phyloP scores from a whole-genome alignment of 2,329 filamentous ascomycete species.

The Diplodia mutila region DNA sequence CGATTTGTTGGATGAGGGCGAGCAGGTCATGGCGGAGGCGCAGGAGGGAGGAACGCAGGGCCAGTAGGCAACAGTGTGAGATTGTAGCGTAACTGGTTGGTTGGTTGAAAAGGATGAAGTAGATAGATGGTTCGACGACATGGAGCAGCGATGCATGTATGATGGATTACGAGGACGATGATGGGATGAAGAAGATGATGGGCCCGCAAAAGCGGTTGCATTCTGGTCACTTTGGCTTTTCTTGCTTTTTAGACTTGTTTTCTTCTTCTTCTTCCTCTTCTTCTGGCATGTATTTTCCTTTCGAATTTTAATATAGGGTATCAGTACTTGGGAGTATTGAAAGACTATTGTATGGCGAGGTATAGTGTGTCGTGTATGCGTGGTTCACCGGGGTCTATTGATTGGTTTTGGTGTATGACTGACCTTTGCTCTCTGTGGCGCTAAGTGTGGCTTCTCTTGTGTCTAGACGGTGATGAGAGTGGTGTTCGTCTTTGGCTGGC shows the following conservation, averaged over 20 bases:
- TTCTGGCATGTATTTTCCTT: background rate
- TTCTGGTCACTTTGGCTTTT: too few species aligned
- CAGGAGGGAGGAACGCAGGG: background rate
- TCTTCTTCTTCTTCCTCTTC: too few species aligned
- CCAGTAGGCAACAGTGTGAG: background rate
- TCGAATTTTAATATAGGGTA: background rate
- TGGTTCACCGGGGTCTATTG: background rate
- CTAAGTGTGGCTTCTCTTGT: background rate
- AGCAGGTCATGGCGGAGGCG: conserved; percentile 78
- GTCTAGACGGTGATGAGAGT: background rate
- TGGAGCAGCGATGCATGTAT: background rate
- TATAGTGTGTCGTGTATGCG: background rate
- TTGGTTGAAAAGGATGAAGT: background rate
- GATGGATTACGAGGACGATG: too few species aligned
- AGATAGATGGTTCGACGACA: background rate
- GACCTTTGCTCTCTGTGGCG: background rate
- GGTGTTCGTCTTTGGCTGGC: background rate
- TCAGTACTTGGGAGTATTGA: background rate
- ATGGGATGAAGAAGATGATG: too few species aligned
- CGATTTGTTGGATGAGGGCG: conserved; percentile 88
- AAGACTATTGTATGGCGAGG: background rate
- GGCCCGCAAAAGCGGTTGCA: background rate
- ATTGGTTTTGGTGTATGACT: background rate
- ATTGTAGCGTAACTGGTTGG: background rate
- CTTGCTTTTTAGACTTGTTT: background rate